phyloP scores from a whole-genome alignment of 108 stramenopile species.

The Cyclotella choctawhatcheeana region DNA sequence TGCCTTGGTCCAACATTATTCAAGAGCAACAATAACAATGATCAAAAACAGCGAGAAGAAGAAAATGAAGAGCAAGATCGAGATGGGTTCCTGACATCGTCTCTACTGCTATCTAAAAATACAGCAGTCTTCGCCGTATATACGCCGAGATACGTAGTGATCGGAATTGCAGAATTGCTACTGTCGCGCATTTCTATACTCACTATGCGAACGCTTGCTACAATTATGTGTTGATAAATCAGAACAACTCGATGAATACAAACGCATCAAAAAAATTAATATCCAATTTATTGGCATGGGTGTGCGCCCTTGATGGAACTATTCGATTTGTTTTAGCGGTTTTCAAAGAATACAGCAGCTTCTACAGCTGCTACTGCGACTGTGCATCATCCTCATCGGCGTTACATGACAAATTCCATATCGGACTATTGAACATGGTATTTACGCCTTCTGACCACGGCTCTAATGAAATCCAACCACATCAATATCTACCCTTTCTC shows the following conservation, averaged over 20 bases:
- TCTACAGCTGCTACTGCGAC: conserved; percentile 20
- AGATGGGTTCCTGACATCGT: conserved; percentile 55
- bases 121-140: conserved; percentile 68
- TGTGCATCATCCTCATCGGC: neutral
- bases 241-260: conserved; percentile 18
- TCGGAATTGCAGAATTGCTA: too few relatives aligned
- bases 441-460: conserved; percentile 75
- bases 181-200: conserved; percentile 91
- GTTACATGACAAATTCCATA: conserved; percentile 58
- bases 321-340: conserved; percentile 82
- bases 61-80: conserved; percentile 5
- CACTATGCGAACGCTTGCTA: conserved; percentile 73
- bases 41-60: neutral
- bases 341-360: conserved; percentile 64
- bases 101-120: conserved; percentile 54
- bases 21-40: neutral
- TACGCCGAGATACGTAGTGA: conserved; percentile 95
- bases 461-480: conserved; percentile 74
- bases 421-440: conserved; percentile 90
- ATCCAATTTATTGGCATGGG: conserved; percentile 36
- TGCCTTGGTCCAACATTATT: conserved; percentile 44
- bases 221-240: neutral
- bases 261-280: conserved; percentile 29
- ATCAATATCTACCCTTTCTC: conserved; percentile 73
- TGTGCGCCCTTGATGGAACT: conserved; percentile 53